Evolutionary conservation across 192 early-diverging fungal species (phyloP).

Genomic region (Hyaloraphidium curvatum): DNA sequence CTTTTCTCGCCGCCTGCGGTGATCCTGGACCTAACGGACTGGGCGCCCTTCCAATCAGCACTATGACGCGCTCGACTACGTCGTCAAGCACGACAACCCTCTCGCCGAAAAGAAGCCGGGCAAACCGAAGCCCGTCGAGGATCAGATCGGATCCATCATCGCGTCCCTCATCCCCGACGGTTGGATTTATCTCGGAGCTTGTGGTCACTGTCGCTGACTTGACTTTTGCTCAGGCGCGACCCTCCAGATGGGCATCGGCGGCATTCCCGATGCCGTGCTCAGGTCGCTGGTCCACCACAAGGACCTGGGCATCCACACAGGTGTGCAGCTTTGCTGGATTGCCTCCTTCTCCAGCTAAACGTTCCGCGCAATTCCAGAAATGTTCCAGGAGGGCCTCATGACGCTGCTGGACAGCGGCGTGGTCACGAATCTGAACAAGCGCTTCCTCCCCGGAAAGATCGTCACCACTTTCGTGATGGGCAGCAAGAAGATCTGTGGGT

Average conservation of each 20-base stretch:
- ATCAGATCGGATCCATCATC: conserved; percentile 21
- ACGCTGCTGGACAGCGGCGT: conserved; percentile 20
- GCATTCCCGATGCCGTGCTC: conserved; percentile 30
- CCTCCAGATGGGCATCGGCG: conserved; percentile 32
- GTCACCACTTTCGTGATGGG: conserved; percentile 24
- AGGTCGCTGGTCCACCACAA: conserved; percentile 18
- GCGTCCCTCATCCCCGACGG: conserved; percentile 21
- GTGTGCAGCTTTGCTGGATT: not conserved
- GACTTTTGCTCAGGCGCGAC: too few species aligned
- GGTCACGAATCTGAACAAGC: conserved; percentile 20
- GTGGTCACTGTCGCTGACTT: too few species aligned
- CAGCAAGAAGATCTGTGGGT: not conserved
- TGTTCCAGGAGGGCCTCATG: conserved; percentile 29
- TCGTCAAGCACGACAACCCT: conserved; percentile 17
- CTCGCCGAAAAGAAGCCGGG: conserved; percentile 7
- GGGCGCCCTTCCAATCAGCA: too few species aligned
- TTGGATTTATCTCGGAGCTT: too few species aligned
- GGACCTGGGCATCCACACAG: conserved; percentile 30
- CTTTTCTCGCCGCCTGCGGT: too few species aligned
- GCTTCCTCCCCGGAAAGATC: conserved; percentile 19
- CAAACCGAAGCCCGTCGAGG: conserved; percentile 12
- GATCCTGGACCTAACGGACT: too few species aligned
- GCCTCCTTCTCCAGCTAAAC: not conserved
- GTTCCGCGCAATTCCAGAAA: conserved; percentile 7
- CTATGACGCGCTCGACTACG: conserved; percentile 20